Conservation (phyloP, 208 protist species). For the Acanthamoeba culbertsoni region DNA sequence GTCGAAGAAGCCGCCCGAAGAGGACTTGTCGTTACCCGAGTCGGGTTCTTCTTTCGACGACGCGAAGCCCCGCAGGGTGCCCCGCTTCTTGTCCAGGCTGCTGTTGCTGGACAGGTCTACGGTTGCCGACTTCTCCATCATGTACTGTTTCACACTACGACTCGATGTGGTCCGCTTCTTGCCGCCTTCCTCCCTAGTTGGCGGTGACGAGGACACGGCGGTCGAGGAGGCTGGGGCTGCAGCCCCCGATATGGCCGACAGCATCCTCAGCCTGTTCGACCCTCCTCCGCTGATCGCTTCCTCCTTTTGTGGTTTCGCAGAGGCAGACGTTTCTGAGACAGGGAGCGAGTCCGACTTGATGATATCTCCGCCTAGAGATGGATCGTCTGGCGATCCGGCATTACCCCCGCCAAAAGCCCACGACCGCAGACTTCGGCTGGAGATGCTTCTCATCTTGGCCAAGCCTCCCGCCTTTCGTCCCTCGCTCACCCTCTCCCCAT, state of each 20-base stretch:
- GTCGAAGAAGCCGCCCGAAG: too few relatives aligned
- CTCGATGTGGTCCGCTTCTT: slow-evolving; percentile 27
- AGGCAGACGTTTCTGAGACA: too few relatives aligned
- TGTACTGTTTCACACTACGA: slow-evolving; percentile 40
- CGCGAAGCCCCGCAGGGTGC: too few relatives aligned
- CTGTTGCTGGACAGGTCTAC: not conserved
- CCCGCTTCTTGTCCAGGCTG: not conserved
- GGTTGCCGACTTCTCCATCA: not conserved
- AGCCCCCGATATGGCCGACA: not conserved
- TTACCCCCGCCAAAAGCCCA: not conserved
- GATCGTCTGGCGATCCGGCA: not conserved
- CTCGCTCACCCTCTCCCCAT: not conserved
- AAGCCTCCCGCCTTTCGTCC: not conserved
- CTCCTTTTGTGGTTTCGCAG: not conserved
- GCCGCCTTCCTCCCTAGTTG: not conserved
- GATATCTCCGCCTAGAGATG: not conserved
- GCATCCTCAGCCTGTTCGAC: not conserved
- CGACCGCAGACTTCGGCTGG: not conserved
- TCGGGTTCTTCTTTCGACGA: too few relatives aligned
- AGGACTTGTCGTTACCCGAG: not conserved
- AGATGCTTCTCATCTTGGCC: not conserved
- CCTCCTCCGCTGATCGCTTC: not conserved
- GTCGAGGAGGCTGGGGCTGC: not conserved
- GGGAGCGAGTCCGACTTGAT: not conserved
- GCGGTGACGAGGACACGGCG: not conserved